Base-by-base conservation (phyloP, 768 basidiomycete genomes). In the Boletus rufocinnamomeus region DNA sequence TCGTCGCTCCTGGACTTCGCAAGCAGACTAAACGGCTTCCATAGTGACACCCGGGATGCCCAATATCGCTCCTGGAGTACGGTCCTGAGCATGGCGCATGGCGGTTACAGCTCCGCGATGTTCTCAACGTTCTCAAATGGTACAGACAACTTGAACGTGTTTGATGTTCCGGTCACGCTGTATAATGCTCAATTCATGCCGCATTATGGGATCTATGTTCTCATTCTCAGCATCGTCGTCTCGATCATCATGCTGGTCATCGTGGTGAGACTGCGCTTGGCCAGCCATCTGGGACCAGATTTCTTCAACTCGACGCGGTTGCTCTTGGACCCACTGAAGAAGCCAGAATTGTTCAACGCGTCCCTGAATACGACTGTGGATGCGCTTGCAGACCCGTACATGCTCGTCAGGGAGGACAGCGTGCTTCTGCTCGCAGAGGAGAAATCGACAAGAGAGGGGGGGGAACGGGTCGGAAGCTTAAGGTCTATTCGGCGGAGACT, bases 331-430 rank as follows among this genome's bases (percentile, higher is more conserved):
- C 50, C 59, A 14, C 1, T 66, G 52, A 56, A 46, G 54, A 53
- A 56, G 17, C 38, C 64, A 11, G 57, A 57, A 10, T 28, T 63
- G 5, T 66, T 66, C 55, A 54, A 66, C 19, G 52, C 55, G 1
- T 46, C 61, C 19, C 13, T 62, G 44, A 9, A 14, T 0, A 47
- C 34, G 27, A 62, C 56, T 6, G 9, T 65, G 23, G 44, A 51
- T 3, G 27, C 41, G 6, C 47, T 47, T 17, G 53, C 16, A 28
- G 43, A 62, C 28, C 61, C 53, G 4, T 59, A 54, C 27, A 47
- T 63, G 44, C 17, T 58, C 13, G 58, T 60, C 17, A 23, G 17
- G 46, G 58, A 53, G 13, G 40, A 49, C 30, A 32, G 14, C 2
- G n/a, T 37, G 9, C 46, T 61, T 30, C 13, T 61, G 28, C 30